phyloP scores from a whole-genome alignment of 2,329 filamentous ascomycete species.

The Sporothrix pseudoabietina region DNA sequence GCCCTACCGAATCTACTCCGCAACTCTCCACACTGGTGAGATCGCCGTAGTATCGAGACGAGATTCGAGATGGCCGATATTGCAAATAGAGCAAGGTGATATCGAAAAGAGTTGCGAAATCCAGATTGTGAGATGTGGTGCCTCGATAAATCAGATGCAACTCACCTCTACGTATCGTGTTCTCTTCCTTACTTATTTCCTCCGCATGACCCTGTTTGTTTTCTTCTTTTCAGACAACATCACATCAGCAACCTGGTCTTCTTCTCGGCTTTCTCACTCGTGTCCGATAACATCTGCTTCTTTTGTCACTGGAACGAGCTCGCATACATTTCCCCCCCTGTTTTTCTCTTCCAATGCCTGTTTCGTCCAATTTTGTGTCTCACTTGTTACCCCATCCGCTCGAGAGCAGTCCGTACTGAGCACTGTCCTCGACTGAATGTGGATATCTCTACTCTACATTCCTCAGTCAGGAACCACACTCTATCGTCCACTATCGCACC shows the following conservation, averaged over 20 bases:
- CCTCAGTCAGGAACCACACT: background rate
- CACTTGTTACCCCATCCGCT: conserved; percentile 1
- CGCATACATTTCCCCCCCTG: background rate
- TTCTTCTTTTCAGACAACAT: background rate
- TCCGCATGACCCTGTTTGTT: background rate
- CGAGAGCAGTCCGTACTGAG: too few species aligned
- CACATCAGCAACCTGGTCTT: background rate
- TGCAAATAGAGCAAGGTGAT: conserved; percentile 4
- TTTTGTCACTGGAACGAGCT: background rate
- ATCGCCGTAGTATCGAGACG: background rate
- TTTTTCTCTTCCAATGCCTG: background rate
- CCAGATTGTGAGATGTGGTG: background rate
- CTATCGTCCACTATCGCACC: background rate
- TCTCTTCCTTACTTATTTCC: background rate
- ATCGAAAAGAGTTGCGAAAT: background rate
- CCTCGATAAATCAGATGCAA: background rate
- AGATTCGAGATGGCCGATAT: background rate
- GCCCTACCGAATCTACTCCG: background rate
- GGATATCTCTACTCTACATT: conserved; percentile 10
- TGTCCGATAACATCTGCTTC: too few species aligned
- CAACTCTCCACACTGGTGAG: background rate
- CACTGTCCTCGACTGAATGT: background rate
- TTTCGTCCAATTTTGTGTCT: conserved; percentile 10
- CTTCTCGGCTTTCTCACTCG: background rate
- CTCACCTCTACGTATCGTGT: background rate